Evolutionary conservation across 352 stramenopile genomes (phyloP).

Genomic region (Thraustotheca clavata): DNA sequence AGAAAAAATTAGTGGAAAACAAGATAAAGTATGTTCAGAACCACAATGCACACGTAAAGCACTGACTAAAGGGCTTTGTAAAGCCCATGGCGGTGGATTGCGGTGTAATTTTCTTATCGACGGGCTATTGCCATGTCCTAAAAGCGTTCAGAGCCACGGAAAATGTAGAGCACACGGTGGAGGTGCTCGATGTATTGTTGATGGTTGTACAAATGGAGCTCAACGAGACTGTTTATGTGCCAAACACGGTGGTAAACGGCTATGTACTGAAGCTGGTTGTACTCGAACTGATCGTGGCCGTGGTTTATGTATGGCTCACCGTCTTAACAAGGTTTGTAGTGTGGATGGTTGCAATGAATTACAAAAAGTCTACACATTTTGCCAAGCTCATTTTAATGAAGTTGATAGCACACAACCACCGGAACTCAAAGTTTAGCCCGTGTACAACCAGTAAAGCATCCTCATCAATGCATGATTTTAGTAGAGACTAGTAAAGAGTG

Average conservation of each 20-base stretch:
- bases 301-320: conserved; percentile 33
- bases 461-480: background rate
- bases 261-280: conserved; percentile 30
- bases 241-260: conserved; percentile 37
- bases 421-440: background rate
- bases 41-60: conserved; percentile 53
- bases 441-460: background rate
- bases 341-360: background rate
- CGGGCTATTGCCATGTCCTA: conserved; percentile 45
- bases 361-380: background rate
- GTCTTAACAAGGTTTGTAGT: background rate
- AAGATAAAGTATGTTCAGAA: too few relatives aligned
- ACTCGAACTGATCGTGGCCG: conserved; percentile 79
- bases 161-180: conserved; percentile 77
- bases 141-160: conserved; percentile 76
- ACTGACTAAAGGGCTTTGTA: conserved; percentile 58
- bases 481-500: background rate
- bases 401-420: background rate
- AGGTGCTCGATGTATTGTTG: conserved; percentile 68
- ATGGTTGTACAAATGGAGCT: conserved; percentile 61
- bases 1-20: too few relatives aligned
- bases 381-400: background rate
- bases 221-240: conserved; percentile 35
- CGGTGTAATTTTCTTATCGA: background rate
- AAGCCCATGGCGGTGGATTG: conserved; percentile 57